These are phyloP conservation scores for Lindgomyces ingoldianus DNA, from an alignment of 495 filamentous ascomycete genomes.

Conservation along the genomic window DNA sequence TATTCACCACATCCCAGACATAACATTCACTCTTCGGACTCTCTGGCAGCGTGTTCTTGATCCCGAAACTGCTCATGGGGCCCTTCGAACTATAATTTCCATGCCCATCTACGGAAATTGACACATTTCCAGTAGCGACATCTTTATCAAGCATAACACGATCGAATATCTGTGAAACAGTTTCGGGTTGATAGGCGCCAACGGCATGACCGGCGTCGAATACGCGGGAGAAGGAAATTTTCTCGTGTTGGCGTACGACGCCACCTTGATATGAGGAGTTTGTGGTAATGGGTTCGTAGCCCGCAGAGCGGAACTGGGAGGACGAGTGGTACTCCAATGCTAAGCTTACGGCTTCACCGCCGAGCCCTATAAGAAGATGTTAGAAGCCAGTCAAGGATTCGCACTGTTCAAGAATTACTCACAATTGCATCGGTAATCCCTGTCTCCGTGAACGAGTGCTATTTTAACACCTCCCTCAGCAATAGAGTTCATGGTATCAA, in stretches of 20 bases:
- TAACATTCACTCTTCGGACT: conserved; percentile 25
- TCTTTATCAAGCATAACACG: conserved; percentile 43
- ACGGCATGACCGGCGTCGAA: conserved; percentile 27
- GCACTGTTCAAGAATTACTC: neutral
- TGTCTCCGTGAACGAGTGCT: conserved; percentile 22
- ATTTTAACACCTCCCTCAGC: conserved; percentile 19
- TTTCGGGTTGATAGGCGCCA: conserved; percentile 40
- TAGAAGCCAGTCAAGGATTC: neutral
- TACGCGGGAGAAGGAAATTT: conserved; percentile 40
- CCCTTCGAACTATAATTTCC: conserved; percentile 27
- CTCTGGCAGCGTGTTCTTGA: conserved; percentile 34
- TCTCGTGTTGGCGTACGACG: conserved; percentile 38
- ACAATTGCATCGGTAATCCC: conserved; percentile 32
- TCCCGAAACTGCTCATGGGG: conserved; percentile 27
- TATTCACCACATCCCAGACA: conserved; percentile 21
- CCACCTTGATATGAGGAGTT: conserved; percentile 34
- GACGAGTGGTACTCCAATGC: conserved; percentile 22
- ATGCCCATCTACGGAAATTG: neutral
- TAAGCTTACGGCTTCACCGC: conserved; percentile 35
- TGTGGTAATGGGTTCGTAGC: conserved; percentile 34
- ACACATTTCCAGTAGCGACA: conserved; percentile 39
- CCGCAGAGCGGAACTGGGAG: conserved; percentile 25
- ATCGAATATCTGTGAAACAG: conserved; percentile 42
- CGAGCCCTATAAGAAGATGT: conserved; percentile 28
- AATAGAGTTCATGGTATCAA: conserved; percentile 15